Evolutionary conservation across 345 rosid species (phyloP).

Genomic region (Melaleuca alternifolia): DNA sequence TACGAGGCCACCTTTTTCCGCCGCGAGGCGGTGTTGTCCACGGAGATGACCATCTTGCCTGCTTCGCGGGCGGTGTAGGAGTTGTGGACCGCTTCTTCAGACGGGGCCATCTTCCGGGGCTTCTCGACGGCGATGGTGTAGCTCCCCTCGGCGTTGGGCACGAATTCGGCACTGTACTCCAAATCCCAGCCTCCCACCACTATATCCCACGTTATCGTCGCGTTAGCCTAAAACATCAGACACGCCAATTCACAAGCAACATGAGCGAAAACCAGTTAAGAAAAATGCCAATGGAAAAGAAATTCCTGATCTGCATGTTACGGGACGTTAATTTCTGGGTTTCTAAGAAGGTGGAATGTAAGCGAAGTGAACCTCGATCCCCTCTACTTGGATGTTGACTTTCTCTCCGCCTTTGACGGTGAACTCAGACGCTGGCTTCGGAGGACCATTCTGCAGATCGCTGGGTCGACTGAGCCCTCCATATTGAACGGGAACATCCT

Average conservation of each 20-base stretch:
- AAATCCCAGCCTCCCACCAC: slow-evolving; percentile 98
- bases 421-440: slow-evolving; percentile 89
- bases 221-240: slow-evolving; percentile 68
- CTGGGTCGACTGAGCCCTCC: slow-evolving; percentile 76
- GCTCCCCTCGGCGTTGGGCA: slow-evolving; percentile 68
- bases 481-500: slow-evolving; percentile 84
- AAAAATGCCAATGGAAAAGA: not conserved
- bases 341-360: not conserved
- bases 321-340: not conserved
- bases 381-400: slow-evolving; percentile 96
- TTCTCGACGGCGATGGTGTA: slow-evolving; percentile 82
- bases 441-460: slow-evolving; percentile 51
- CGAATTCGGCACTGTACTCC: slow-evolving; percentile 93
- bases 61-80: slow-evolving; percentile 63
- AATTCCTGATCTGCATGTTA: not conserved
- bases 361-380: slow-evolving; percentile 57
- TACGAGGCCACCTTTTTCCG: slow-evolving; percentile 89
- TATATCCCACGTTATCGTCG: slow-evolving; percentile 88
- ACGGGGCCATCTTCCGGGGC: slow-evolving; percentile 34
- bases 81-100: slow-evolving; percentile 73
- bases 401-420: slow-evolving; percentile 87
- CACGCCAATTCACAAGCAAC: not conserved
- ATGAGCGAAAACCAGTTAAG: not conserved
- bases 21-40: slow-evolving; percentile 73
- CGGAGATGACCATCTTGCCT: slow-evolving; percentile 82